phyloP scores from a whole-genome alignment of 2,329 filamentous ascomycete genomes.

The Myriosclerotinia duriaeana region DNA sequence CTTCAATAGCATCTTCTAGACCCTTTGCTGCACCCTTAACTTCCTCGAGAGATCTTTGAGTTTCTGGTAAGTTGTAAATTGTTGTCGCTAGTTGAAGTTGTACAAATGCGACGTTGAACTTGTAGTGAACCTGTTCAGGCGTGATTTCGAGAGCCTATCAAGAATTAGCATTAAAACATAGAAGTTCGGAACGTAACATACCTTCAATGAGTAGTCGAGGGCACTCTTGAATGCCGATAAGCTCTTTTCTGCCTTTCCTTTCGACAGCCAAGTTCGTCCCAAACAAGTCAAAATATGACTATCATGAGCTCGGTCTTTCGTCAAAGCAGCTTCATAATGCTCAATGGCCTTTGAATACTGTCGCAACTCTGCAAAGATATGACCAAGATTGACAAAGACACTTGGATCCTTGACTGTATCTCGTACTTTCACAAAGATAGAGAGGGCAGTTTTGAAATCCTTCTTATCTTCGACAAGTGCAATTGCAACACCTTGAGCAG shows the following conservation, averaged over 20 bases:
- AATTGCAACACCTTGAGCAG: constrained; percentile 93
- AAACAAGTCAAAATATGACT: constrained; percentile 69
- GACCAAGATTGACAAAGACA: constrained; percentile 89
- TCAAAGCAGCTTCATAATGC: constrained; percentile 78
- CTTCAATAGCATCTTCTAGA: constrained; percentile 80
- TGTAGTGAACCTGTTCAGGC: constrained; percentile 83
- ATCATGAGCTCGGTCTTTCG: constrained; percentile 62
- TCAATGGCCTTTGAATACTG: constrained; percentile 93
- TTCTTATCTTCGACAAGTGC: constrained; percentile 93
- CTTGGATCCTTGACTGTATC: constrained; percentile 87
- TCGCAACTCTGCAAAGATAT: constrained; percentile 85
- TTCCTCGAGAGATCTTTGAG: constrained; percentile 74
- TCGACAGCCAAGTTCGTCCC: constrained; percentile 67
- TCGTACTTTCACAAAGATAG: constrained; percentile 85
- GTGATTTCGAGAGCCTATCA: constrained; percentile 71
- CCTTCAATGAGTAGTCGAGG: constrained; percentile 63
- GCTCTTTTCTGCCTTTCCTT: constrained; percentile 63
- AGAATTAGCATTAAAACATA: constrained; percentile 33
- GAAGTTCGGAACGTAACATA: constrained; percentile 40
- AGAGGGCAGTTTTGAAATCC: constrained; percentile 76
- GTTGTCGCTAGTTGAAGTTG: constrained; percentile 90
- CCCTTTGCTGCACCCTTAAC: constrained; percentile 77
- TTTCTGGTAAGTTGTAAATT: constrained; percentile 72
- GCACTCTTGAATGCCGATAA: constrained; percentile 62
- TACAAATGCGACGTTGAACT: constrained; percentile 97